Evolutionary conservation across 495 filamentous ascomycete genomes (phyloP).

Genomic region (Podospora appendiculata): DNA sequence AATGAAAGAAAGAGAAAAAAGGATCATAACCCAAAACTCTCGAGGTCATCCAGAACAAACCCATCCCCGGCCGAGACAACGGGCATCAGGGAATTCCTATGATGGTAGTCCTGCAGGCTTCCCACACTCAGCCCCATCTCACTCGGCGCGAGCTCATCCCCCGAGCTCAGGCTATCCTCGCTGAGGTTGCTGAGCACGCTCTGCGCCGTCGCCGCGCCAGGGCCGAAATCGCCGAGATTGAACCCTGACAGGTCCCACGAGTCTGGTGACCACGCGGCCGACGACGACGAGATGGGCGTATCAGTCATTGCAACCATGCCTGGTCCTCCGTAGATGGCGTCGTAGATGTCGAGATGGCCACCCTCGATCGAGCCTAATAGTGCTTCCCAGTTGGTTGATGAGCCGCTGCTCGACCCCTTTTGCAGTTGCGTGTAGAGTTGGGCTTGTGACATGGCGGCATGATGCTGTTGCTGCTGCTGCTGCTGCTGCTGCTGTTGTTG

Average conservation of each 20-base stretch:
- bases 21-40: slow-evolving; percentile 2
- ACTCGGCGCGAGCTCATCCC: slow-evolving; percentile 34
- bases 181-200: slow-evolving; percentile 71
- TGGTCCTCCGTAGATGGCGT: slow-evolving; percentile 71
- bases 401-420: slow-evolving; percentile 20
- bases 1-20: background rate
- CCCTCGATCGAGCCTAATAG: slow-evolving; percentile 70
- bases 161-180: slow-evolving; percentile 63
- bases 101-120: slow-evolving; percentile 21
- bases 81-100: background rate
- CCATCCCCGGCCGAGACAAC: background rate
- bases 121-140: slow-evolving; percentile 28
- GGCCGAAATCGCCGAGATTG: slow-evolving; percentile 37
- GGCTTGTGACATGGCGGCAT: background rate
- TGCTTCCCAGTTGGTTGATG: slow-evolving; percentile 69
- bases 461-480: background rate
- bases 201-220: slow-evolving; percentile 40
- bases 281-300: slow-evolving; percentile 25
- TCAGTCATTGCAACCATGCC: slow-evolving; percentile 30
- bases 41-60: slow-evolving; percentile 9
- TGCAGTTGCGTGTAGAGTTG: slow-evolving; percentile 19
- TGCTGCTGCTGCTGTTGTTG: slow-evolving; percentile 13
- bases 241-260: slow-evolving; percentile 45
- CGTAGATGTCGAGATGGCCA: slow-evolving; percentile 72
- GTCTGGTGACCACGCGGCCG: slow-evolving; percentile 44